Evolutionary conservation across 2,329 filamentous ascomycete genomes (phyloP).

Genomic region (Bipolaris victoriae): DNA sequence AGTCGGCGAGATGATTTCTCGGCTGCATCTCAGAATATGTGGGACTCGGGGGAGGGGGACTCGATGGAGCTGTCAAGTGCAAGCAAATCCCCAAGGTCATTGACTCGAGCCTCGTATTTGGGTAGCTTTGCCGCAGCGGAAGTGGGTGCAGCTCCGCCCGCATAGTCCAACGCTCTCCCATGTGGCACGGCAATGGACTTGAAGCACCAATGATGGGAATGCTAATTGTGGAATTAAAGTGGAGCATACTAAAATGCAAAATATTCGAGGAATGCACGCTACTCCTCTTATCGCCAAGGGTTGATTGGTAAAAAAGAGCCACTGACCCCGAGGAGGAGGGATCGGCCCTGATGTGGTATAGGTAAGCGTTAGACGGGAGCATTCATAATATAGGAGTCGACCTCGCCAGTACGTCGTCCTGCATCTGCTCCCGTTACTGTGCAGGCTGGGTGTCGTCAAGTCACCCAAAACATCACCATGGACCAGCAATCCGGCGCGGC

Average conservation of each 20-base stretch:
- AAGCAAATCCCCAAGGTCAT: neutral
- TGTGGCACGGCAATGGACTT: constrained; percentile 5
- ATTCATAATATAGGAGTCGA: constrained; percentile 19
- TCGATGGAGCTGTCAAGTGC: neutral
- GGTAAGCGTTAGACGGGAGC: neutral
- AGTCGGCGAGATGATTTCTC: no score
- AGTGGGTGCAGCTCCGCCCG: constrained; percentile 3
- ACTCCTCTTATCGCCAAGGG: constrained; percentile 4
- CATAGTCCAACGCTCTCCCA: constrained; percentile 6
- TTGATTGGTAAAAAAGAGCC: constrained; percentile 1
- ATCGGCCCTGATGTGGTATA: constrained; percentile 10
- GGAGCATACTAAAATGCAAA: neutral
- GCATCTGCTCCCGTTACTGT: constrained; percentile 12
- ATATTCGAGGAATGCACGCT: neutral
- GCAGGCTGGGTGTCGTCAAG: constrained; percentile 10
- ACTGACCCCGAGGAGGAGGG: constrained; percentile 9
- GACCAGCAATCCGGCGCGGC: constrained; percentile 23
- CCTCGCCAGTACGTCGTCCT: constrained; percentile 15
- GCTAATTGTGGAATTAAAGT: constrained; percentile 1
- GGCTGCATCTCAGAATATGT: no score
- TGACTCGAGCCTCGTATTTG: neutral
- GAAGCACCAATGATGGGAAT: constrained; percentile 1
- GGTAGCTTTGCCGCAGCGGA: neutral
- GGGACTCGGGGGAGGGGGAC: neutral
- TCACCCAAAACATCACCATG: constrained; percentile 20